These are phyloP conservation scores for Capsicum baccatum DNA, from an alignment of 257 asterid species.

Conservation along the genomic window DNA sequence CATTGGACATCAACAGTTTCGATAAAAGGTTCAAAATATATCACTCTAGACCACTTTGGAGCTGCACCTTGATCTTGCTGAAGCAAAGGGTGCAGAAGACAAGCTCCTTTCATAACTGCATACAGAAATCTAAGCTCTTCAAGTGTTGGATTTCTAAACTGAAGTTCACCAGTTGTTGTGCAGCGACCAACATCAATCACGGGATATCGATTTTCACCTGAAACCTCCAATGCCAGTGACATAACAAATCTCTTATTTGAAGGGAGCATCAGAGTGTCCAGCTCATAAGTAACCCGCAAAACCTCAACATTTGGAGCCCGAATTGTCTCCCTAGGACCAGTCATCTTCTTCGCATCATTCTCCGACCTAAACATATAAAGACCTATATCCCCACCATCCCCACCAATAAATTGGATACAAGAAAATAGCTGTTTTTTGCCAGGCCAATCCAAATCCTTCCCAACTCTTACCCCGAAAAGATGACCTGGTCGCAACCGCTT, in stretches of 20 bases:
- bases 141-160: constrained; percentile 54
- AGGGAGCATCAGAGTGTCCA: constrained; percentile 47
- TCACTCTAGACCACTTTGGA: constrained; percentile 45
- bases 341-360: constrained; percentile 52
- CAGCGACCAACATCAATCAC: constrained; percentile 56
- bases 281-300: constrained; percentile 57
- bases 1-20: constrained; percentile 69
- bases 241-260: constrained; percentile 47
- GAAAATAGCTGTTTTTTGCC: constrained; percentile 53
- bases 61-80: constrained; percentile 45
- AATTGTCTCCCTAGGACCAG: constrained; percentile 58
- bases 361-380: constrained; percentile 54
- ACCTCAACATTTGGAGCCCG: constrained; percentile 52
- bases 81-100: constrained; percentile 58
- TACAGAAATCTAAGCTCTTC: constrained; percentile 63
- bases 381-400: constrained; percentile 67
- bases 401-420: constrained; percentile 60
- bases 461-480: constrained; percentile 53
- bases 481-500: constrained; percentile 56
- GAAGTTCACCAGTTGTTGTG: constrained; percentile 43
- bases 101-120: constrained; percentile 44
- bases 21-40: constrained; percentile 49
- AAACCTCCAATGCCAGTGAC: constrained; percentile 50
- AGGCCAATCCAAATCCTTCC: constrained; percentile 60
- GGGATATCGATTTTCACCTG: constrained; percentile 57